Conservation (phyloP, 805 yeast species). For the Metschnikowia baotianmanensis region DNA sequence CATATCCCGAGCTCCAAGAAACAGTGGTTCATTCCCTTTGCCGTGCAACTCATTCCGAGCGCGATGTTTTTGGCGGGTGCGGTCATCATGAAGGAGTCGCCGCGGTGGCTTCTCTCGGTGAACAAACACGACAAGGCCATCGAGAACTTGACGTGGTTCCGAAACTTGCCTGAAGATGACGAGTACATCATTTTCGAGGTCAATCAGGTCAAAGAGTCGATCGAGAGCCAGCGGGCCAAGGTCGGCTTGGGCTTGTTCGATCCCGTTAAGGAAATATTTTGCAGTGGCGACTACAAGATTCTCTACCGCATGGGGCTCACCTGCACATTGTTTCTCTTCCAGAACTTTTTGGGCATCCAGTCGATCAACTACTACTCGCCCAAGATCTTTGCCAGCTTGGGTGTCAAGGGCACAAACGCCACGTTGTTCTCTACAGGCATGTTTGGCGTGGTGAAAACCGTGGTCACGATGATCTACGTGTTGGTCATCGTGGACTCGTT, state of each 20-base stretch:
- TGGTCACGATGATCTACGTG: constrained; percentile 34
- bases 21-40: constrained; percentile 42
- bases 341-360: constrained; percentile 41
- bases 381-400: constrained; percentile 32
- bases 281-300: constrained; percentile 24
- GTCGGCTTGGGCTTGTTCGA: constrained; percentile 36
- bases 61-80: constrained; percentile 34
- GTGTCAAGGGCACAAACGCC: constrained; percentile 37
- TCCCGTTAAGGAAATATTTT: constrained; percentile 32
- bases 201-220: constrained; percentile 33
- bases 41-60: constrained; percentile 37
- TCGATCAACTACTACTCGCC: constrained; percentile 41
- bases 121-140: constrained; percentile 32
- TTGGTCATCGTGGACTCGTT: constrained; percentile 35
- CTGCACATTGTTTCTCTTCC: constrained; percentile 33
- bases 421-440: constrained; percentile 39
- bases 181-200: constrained; percentile 36
- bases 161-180: constrained; percentile 33
- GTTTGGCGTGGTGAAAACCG: constrained; percentile 39
- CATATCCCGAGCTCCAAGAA: constrained; percentile 25
- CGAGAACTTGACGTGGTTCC: constrained; percentile 33
- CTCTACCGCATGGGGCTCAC: constrained; percentile 32
- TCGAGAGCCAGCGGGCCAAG: constrained; percentile 27
- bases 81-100: constrained; percentile 34
- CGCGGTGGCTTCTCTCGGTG: constrained; percentile 36